These are phyloP conservation scores for Globisporangium perplexum DNA, from an alignment of 352 stramenopile species.

Conservation along the genomic window DNA sequence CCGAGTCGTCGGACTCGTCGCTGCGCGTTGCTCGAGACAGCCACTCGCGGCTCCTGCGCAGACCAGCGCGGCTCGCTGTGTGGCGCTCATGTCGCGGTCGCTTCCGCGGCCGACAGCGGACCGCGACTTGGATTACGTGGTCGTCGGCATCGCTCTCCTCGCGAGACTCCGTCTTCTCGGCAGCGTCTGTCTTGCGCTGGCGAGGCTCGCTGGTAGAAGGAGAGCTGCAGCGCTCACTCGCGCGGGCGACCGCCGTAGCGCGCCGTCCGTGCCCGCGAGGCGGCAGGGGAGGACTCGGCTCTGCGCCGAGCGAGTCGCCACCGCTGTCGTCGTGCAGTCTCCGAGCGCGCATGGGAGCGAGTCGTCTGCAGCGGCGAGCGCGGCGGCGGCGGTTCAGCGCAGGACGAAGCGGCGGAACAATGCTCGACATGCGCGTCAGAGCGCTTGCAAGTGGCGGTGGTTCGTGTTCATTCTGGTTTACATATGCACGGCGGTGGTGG, in stretches of 20 bases:
- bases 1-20: neutral
- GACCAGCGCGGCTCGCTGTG: neutral
- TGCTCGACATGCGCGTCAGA: neutral
- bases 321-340: neutral
- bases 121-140: conserved; percentile 43
- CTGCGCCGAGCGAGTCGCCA: neutral
- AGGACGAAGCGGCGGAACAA: neutral
- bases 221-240: neutral
- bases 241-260: no score
- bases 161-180: neutral
- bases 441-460: neutral
- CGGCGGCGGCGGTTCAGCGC: neutral
- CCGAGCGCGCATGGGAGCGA: no score
- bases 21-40: neutral
- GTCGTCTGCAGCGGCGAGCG: no score
- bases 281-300: neutral
- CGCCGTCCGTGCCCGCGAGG: no score
- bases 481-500: neutral
- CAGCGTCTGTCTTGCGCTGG: neutral
- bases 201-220: neutral
- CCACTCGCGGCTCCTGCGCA: neutral
- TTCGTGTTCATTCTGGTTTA: neutral
- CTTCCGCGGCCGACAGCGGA: conserved; percentile 42
- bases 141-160: conserved; percentile 2
- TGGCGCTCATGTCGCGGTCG: conserved; percentile 5